Percentiles rank a stretch among this genome's conserved stretches.
Evolutionary conservation across 2,329 filamentous ascomycete genomes (phyloP).

Genomic region (Phyllosticta paracitricarpa): DNA sequence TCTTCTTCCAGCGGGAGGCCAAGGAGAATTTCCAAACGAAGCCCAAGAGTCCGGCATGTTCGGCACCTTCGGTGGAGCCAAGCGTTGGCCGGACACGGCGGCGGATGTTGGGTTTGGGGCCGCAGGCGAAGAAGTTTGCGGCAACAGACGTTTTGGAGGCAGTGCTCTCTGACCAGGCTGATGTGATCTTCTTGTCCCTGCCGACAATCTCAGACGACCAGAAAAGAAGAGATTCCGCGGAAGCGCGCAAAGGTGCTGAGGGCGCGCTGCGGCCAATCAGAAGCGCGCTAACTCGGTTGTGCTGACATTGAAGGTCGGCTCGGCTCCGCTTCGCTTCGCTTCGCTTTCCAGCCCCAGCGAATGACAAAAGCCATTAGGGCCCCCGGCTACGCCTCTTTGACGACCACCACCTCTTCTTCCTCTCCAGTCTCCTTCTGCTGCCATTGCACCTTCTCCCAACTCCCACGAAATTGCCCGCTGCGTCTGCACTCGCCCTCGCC

Average conservation of each 20-base stretch:
- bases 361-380: background rate
- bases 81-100: background rate
- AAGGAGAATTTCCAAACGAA: background rate
- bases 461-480: background rate
- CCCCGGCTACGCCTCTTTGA: slow-evolving; percentile 1
- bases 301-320: slow-evolving; percentile 9
- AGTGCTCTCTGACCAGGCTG: background rate
- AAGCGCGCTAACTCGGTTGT: background rate
- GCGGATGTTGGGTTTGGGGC: background rate
- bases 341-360: background rate
- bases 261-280: slow-evolving; percentile 1
- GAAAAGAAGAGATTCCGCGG: background rate
- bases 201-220: background rate
- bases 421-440: background rate
- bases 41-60: background rate
- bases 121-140: background rate
- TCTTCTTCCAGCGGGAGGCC: background rate
- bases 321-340: slow-evolving; percentile 6
- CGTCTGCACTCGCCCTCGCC: background rate
- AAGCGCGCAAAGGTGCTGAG: background rate
- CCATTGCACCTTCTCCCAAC: background rate
- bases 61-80: background rate
- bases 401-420: background rate
- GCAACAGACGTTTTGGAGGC: background rate
- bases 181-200: background rate